Percentiles rank a stretch among this genome's conserved stretches.
phyloP scores from a whole-genome alignment of 306 rosid species.

The Gynostemma pentaphyllum region DNA sequence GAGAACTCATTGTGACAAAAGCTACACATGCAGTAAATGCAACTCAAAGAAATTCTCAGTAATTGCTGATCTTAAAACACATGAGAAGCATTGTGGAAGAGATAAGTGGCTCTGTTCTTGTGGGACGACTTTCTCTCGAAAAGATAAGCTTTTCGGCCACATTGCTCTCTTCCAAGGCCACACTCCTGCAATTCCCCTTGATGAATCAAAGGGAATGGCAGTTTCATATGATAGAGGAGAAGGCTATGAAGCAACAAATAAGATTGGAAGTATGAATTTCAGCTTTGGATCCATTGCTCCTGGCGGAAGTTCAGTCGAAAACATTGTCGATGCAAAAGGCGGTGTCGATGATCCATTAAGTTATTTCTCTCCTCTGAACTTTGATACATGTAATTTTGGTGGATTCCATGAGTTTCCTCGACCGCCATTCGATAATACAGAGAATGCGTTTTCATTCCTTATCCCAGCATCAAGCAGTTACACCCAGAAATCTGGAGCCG shows the following conservation, averaged over 20 bases:
- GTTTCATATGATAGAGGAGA: constrained; percentile 28
- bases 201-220: constrained; percentile 39
- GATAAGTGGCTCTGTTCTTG: constrained; percentile 99
- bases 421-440: constrained; percentile 72
- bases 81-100: constrained; percentile 96
- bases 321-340: constrained; percentile 42
- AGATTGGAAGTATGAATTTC: constrained; percentile 40
- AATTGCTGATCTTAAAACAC: constrained; percentile 95
- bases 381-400: constrained; percentile 62
- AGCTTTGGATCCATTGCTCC: constrained; percentile 41
- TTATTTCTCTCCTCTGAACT: constrained; percentile 72
- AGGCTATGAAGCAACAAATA: constrained; percentile 30
- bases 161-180: constrained; percentile 96
- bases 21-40: constrained; percentile 93
- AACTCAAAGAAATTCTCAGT: constrained; percentile 88
- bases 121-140: constrained; percentile 99
- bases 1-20: constrained; percentile 97
- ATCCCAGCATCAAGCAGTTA: constrained; percentile 55
- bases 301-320: constrained; percentile 29
- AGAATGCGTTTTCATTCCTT: constrained; percentile 62
- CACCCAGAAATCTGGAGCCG: constrained; percentile 47
- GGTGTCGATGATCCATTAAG: constrained; percentile 59
- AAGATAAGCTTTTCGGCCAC: constrained; percentile 98
- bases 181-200: constrained; percentile 86
- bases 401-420: constrained; percentile 80